Base-by-base conservation (phyloP, 345 rosid species). In the Hibiscus syriacus region DNA sequence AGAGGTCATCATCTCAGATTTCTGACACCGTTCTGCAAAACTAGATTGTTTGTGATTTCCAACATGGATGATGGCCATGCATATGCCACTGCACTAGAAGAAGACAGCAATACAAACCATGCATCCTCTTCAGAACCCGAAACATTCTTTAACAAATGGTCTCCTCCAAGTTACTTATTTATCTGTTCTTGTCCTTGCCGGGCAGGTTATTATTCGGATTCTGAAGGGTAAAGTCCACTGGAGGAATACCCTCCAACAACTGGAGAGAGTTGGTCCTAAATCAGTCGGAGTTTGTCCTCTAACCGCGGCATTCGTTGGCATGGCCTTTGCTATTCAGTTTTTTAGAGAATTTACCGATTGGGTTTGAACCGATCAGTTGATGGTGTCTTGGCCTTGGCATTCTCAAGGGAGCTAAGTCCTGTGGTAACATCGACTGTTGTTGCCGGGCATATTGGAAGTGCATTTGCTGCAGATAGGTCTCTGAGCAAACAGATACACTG, bases 381-480 rank as follows among this genome's bases (percentile, higher is more conserved):
- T 17, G 96, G 96, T 3, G 92, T 89, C 62, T 73, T 85, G n/a
- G n/a, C n/a, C n/a, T n/a, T n/a, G n/a, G n/a, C n/a, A n/a, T n/a
- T n/a, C n/a, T n/a, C n/a, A n/a, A 85, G 96, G 77, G 96, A 89
- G 81, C 80, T 87, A 16, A 89, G 96, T 72, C 96, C 92, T 7
- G 96, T 89, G 38, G 84, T 89, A 41, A 89, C 92, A 50, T 79
- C 96, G 0, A 78, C 87, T 11, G 96, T 89, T 66, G 87, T 89
- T 68, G 92, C 96, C 2, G 92, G 96, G 36, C 59, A 92, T 57
- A 84, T 89, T 53, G 92, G 96, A 43, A 89, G 96, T 70, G 90
- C 96, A 25, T 89, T 82, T 76, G 96, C 96, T 2, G 96, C 92
- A 6, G 92, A 89, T 92, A 89, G 79, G 96, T 89, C 41, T 85